A percentile compares a stretch with the other conserved stretches of the same genome.
Conservation (phyloP, 78 protist species). For the Dictyostelium brefeldianum region DNA sequence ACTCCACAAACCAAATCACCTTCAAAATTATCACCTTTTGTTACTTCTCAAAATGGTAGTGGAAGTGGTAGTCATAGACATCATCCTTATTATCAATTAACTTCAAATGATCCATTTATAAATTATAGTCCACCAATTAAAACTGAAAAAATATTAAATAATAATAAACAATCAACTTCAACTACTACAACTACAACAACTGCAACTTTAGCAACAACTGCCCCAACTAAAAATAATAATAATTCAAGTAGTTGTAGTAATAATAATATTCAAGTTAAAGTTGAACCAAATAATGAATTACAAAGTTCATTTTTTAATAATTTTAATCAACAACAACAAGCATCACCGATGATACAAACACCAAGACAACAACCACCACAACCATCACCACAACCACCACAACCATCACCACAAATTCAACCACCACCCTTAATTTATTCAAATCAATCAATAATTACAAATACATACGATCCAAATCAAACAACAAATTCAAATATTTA, state of each 20-base stretch:
- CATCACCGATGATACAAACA: not conserved
- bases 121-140: not conserved
- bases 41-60: not conserved
- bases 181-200: no score
- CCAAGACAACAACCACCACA: not conserved
- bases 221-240: not conserved
- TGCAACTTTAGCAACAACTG: no score
- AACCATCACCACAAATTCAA: not conserved
- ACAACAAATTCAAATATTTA: no score
- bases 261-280: not conserved
- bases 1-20: not conserved
- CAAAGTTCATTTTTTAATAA: not conserved
- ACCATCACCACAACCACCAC: not conserved
- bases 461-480: no score
- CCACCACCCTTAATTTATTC: no score
- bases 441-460: no score
- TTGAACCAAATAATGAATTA: not conserved
- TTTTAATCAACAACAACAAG: not conserved
- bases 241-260: not conserved
- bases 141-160: not conserved
- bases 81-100: not conserved
- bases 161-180: not conserved
- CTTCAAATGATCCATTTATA: not conserved
- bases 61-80: not conserved
- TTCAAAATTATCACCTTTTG: not conserved